Evolutionary conservation across 2,329 filamentous ascomycete genomes (phyloP), one percentile per base, ranked within the genome.

Genomic region (Fusarium haematococcum): DNA sequence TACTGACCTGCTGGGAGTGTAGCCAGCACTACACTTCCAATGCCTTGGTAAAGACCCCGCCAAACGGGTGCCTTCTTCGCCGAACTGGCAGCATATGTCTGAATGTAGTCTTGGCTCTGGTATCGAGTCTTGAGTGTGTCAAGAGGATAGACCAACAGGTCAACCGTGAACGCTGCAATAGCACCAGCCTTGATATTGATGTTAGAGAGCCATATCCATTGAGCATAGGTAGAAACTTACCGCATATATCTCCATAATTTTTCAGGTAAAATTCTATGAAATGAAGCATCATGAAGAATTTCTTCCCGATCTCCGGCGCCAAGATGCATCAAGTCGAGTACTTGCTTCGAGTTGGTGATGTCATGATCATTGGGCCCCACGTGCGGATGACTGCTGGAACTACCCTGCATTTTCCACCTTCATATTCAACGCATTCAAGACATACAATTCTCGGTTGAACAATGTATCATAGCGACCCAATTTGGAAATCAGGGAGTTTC

Each of bases 41-140:
- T 88, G 23, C 95, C 95, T 82, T 98, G 95, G 78, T 98, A 98
- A 8, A 98, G 84, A 0, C 95, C 95, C 14, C 90, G 88, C 74
- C 95, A 91, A 13, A 82, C 77, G 65, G 92, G 86, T 23, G 88
- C 81, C 63, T 87, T 85, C 67, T 86, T 86, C 52, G 88, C 89
- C 35, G 90, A 82, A 1, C 86, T 85, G 1, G 89, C 88, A 0
- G 87, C 86, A 83, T 92, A 96, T 1, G 92, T 87, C 59, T 88
- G 88, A 41, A 90, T 85, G 83, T 95, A 97, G 77, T 95, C 90
- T 14, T 91, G 92, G 63, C 92, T 95, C 81, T 97, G 95, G 57
- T 94, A 88, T 11, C 95, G 90, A 9, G 95, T 98, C 81, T 98
- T 98, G 78, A 98, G 86, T 0, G 95, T 98, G 81, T 98, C 95